phyloP scores from a whole-genome alignment of 2,329 filamentous ascomycete genomes.

The Decorospora gaudefroyi region DNA sequence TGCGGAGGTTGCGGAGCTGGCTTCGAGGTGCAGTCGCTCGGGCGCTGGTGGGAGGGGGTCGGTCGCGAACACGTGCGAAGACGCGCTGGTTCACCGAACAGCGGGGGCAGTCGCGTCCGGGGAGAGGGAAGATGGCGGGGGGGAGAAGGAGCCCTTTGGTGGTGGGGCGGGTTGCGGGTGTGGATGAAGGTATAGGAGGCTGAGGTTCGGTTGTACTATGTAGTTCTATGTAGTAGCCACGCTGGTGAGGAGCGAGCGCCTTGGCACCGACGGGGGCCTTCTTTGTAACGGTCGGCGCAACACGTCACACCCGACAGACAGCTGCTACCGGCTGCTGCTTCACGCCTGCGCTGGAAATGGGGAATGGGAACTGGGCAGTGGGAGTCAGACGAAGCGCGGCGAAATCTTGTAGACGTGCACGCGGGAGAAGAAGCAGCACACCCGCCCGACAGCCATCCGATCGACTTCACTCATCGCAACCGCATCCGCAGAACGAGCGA shows the following conservation, averaged over 20 bases:
- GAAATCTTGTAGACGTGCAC: not conserved
- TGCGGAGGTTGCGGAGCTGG: constrained; percentile 38
- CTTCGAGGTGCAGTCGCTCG: constrained; percentile 27
- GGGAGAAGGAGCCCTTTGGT: constrained; percentile 34
- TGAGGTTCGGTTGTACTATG: no score
- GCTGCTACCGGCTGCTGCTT: constrained; percentile 1
- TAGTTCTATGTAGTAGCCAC: constrained; percentile 19
- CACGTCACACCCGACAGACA: constrained; percentile 13
- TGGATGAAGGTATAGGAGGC: constrained; percentile 35
- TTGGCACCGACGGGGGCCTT: constrained; percentile 24
- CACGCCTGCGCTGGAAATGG: constrained; percentile 2
- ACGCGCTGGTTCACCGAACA: constrained; percentile 34
- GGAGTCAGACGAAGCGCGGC: not conserved
- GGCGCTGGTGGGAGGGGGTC: constrained; percentile 22
- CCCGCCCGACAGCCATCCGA: constrained; percentile 8
- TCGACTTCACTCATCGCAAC: not conserved
- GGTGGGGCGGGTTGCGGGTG: constrained; percentile 36
- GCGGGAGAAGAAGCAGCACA: constrained; percentile 3
- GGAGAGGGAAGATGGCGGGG: constrained; percentile 29
- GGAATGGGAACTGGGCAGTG: no score
- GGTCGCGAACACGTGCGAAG: constrained; percentile 25
- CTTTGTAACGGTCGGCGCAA: constrained; percentile 12
- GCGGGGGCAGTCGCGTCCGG: constrained; percentile 31
- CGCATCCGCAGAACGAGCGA: no score
- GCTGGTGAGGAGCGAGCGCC: constrained; percentile 24